A percentile compares a stretch with the other conserved stretches of the same genome.
These are phyloP conservation scores for Eucalyptus fibrosa DNA, from an alignment of 345 rosid species.

Conservation along the genomic window DNA sequence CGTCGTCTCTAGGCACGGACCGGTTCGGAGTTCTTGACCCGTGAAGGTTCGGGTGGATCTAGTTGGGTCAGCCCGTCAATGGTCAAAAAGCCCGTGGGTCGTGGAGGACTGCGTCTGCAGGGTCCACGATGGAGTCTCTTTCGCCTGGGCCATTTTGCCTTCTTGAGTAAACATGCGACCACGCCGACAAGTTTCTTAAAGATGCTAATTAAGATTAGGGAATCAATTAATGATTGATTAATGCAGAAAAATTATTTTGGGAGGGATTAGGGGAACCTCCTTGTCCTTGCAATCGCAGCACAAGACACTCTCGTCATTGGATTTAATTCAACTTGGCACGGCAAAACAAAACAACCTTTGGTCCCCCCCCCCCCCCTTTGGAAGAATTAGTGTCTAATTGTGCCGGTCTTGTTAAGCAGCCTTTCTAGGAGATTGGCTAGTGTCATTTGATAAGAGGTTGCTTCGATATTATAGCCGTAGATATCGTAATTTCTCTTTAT, in stretches of 20 bases:
- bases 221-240: background rate
- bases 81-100: background rate
- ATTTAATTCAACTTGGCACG: background rate
- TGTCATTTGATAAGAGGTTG: background rate
- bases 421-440: background rate
- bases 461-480: background rate
- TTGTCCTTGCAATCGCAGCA: background rate
- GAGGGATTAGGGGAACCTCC: background rate
- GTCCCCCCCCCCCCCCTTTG: background rate
- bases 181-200: background rate
- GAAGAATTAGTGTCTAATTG: background rate
- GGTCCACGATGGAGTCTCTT: too few relatives aligned
- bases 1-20: too few relatives aligned
- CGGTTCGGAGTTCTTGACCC: background rate
- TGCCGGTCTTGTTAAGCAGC: background rate
- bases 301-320: background rate
- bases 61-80: background rate
- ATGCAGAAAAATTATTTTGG: background rate
- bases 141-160: background rate
- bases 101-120: background rate
- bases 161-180: background rate
- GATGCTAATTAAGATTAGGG: background rate
- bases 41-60: background rate
- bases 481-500: background rate
- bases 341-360: background rate